Percentiles rank a stretch among this genome's conserved stretches.
These are phyloP conservation scores for Penicillium paneum DNA, from an alignment of 2,329 filamentous ascomycete species.

Conservation along the genomic window DNA sequence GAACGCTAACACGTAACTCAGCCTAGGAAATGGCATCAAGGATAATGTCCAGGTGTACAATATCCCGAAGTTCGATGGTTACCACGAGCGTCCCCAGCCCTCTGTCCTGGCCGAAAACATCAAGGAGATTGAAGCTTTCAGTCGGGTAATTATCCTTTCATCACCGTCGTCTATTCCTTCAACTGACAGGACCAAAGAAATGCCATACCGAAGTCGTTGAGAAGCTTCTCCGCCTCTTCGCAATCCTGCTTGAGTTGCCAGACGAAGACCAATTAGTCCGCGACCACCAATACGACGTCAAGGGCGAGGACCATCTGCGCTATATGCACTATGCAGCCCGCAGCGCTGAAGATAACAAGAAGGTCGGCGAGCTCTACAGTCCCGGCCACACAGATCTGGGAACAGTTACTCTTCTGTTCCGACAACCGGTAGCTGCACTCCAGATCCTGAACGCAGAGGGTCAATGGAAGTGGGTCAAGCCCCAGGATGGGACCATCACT, in stretches of 20 bases:
- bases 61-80: conserved; percentile 56
- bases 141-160: conserved; percentile 28
- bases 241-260: conserved; percentile 58
- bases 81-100: conserved; percentile 48
- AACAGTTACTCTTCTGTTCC: conserved; percentile 56
- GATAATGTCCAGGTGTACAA: conserved; percentile 62
- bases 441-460: conserved; percentile 53
- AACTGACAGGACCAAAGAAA: conserved; percentile 18
- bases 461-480: conserved; percentile 52
- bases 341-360: conserved; percentile 47
- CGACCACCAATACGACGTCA: conserved; percentile 57
- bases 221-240: conserved; percentile 57
- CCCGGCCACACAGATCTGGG: conserved; percentile 58
- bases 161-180: neutral
- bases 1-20: conserved; percentile 11
- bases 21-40: conserved; percentile 41
- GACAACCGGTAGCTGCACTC: conserved; percentile 57
- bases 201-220: conserved; percentile 34
- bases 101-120: conserved; percentile 50
- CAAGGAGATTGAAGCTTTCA: conserved; percentile 56
- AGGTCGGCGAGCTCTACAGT: conserved; percentile 45
- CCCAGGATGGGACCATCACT: conserved; percentile 51
- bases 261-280: conserved; percentile 57
- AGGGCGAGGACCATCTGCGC: conserved; percentile 59
- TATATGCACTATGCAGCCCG: conserved; percentile 60